Evolutionary conservation across 345 rosid species (phyloP), one percentile per base, ranked within the genome.

Genomic region (Lumnitzera racemosa): DNA sequence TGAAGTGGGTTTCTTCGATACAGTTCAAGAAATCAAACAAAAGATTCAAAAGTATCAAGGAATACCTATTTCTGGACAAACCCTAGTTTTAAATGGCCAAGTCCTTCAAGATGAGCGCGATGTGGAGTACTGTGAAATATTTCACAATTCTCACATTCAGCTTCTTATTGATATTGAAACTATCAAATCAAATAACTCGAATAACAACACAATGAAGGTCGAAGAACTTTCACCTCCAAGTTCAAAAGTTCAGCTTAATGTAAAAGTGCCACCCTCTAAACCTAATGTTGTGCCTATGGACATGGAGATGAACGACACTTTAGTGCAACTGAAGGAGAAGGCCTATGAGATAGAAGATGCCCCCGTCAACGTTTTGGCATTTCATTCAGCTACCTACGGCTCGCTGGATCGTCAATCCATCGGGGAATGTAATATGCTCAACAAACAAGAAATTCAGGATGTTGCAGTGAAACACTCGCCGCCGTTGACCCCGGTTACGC

Each of bases 1-100:
- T 59, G 95, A 89, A 81, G 63, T 89, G 25, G 87, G 96, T 41
- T 89, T 67, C 76, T 85, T 75, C 12, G 98, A 91, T 49, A 80
- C 92, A 0, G 82, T 91, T 15, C 70, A 76, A 4, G 89, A 85
- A 59, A 91, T 91, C 80, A 89, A 89, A 72, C 74, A 81, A 46
- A 89, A 91, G 67, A 72, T 91, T 15, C 76, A 81, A 3, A 89
- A 86, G 59, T 81, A 83, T 75, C 87, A 81, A 29, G 73, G 70
- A 7, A 86, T 89, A 4, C 85, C 95, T 29, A 31, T 80, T 2
- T 47, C 64, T 15, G 71, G 64, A 31, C 95, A 91, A 72, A 84
- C 86, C 58, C 76, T 89, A 47, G 54, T 82, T 52, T 85, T 89
- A 78, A 74, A 91, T 27, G 87, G 81, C 51, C 75, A 75, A 9